Percentiles rank a stretch among this genome's conserved stretches.
phyloP scores from a whole-genome alignment of 2,329 filamentous ascomycete genomes.

The Talaromyces sp. region DNA sequence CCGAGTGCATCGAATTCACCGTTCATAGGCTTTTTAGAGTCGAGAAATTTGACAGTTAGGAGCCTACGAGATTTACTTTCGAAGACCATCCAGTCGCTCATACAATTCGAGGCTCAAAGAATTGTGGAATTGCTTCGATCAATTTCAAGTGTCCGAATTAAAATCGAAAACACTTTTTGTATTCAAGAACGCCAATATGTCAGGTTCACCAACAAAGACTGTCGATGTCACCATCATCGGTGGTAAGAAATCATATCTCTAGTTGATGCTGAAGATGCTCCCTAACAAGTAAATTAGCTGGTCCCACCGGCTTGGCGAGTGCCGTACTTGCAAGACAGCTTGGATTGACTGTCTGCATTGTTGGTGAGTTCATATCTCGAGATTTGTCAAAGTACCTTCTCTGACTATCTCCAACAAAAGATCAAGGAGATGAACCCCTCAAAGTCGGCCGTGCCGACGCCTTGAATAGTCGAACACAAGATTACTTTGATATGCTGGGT shows the following conservation, averaged over 20 bases:
- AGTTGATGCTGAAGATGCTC: neutral
- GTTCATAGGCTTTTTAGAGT: neutral
- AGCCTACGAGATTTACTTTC: neutral
- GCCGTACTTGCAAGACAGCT: slow-evolving; percentile 7
- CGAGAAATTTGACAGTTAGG: neutral
- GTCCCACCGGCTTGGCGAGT: slow-evolving; percentile 1
- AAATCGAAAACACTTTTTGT: too few species aligned
- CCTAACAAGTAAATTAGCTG: neutral
- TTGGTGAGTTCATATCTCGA: neutral
- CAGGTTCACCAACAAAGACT: neutral
- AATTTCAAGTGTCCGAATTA: neutral
- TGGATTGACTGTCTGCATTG: slow-evolving; percentile 6
- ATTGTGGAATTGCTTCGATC: neutral
- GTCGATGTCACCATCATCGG: slow-evolving; percentile 6
- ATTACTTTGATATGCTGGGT: slow-evolving; percentile 12
- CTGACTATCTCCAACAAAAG: neutral
- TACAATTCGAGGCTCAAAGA: neutral
- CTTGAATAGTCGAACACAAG: slow-evolving; percentile 11
- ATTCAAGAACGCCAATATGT: neutral
- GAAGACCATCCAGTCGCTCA: neutral
- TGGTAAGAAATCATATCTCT: neutral
- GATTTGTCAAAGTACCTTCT: neutral
- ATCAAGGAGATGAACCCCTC: slow-evolving; percentile 9
- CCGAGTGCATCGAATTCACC: neutral
- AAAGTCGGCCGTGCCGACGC: slow-evolving; percentile 10